Conservation (phyloP, 2,329 filamentous ascomycete genomes). For the Tolypocladium ovalisporum region DNA sequence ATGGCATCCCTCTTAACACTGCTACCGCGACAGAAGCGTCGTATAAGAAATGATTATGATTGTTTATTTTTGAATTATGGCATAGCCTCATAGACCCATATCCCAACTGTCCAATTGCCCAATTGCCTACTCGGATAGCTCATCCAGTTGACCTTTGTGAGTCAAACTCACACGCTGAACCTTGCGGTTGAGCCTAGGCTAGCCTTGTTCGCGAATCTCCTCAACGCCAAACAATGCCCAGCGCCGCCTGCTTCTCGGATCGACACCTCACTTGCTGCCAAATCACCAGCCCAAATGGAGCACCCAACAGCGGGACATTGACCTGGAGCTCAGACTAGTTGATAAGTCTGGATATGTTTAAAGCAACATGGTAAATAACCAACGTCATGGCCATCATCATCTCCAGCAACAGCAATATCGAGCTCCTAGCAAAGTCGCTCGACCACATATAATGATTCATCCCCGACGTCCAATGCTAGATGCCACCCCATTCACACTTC, state of each 20-base stretch:
- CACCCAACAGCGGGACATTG: background rate
- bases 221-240: background rate
- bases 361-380: background rate
- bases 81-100: too few species aligned
- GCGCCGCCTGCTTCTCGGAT: background rate
- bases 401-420: background rate
- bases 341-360: background rate
- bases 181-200: too few species aligned
- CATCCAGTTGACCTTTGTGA: too few species aligned
- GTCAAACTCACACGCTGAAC: too few species aligned
- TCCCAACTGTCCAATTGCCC: too few species aligned
- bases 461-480: background rate
- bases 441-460: background rate
- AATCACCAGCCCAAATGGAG: background rate
- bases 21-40: too few species aligned
- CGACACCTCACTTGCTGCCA: background rate
- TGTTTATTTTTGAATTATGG: too few species aligned
- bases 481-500: slow-evolving; percentile 26
- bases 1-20: too few species aligned
- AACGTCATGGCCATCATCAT: background rate
- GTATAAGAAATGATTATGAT: too few species aligned
- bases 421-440: background rate
- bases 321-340: background rate
- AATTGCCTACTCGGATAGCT: too few species aligned
- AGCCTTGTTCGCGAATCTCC: too few species aligned